Evolutionary conservation across 371 early-diverging fungal species (phyloP).

Genomic region (Basidiobolus meristosporus): DNA sequence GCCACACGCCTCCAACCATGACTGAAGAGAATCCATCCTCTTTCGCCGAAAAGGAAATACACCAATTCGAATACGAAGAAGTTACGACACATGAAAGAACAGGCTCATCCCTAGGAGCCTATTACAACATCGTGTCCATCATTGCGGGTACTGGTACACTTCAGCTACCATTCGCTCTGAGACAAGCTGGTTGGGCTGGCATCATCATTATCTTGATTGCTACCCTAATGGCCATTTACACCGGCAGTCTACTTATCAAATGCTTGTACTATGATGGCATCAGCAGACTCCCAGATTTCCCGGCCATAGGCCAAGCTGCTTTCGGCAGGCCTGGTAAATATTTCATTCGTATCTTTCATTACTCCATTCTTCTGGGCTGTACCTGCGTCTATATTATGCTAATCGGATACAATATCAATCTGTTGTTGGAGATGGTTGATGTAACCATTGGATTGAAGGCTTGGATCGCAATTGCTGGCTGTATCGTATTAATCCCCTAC

Average conservation of each 20-base stretch:
- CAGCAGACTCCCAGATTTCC: slow-evolving; percentile 22
- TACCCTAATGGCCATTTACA: slow-evolving; percentile 53
- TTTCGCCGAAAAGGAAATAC: too few relatives aligned
- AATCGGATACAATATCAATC: slow-evolving; percentile 36
- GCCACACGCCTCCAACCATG: too few relatives aligned
- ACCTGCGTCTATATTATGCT: slow-evolving; percentile 61
- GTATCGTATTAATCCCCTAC: slow-evolving; percentile 48
- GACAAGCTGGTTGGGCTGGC: slow-evolving; percentile 72
- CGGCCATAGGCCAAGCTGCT: slow-evolving; percentile 42
- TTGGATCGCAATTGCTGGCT: slow-evolving; percentile 44
- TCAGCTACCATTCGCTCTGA: slow-evolving; percentile 65
- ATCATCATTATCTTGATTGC: slow-evolving; percentile 38
- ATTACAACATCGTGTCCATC: slow-evolving; percentile 51
- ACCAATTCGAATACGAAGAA: too few relatives aligned
- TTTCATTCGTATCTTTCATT: slow-evolving; percentile 38
- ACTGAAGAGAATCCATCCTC: too few relatives aligned
- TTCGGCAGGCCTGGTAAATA: slow-evolving; percentile 37
- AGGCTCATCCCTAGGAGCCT: slow-evolving; percentile 7
- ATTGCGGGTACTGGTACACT: slow-evolving; percentile 74
- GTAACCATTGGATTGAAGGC: slow-evolving; percentile 15
- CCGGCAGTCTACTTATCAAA: slow-evolving; percentile 41
- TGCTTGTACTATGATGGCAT: slow-evolving; percentile 38
- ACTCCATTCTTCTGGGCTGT: slow-evolving; percentile 47
- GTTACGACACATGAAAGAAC: too few relatives aligned
- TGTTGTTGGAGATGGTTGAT: slow-evolving; percentile 19